Evolutionary conservation across 805 yeast species (phyloP).

Genomic region (Lachancea nothofagi): DNA sequence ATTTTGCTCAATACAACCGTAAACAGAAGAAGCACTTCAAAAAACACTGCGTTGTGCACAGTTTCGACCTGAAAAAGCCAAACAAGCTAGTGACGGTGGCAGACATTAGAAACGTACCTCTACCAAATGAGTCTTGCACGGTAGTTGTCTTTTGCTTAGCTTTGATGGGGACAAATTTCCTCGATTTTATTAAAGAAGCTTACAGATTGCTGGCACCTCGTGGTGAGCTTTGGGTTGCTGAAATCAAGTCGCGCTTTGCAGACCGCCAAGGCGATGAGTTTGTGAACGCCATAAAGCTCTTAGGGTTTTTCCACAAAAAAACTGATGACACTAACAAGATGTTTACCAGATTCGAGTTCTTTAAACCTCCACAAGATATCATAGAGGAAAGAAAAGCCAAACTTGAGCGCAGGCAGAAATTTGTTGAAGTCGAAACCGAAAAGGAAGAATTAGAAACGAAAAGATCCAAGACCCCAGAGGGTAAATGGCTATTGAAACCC

Average conservation of each 20-base stretch:
- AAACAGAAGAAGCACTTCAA: slow-evolving; percentile 35
- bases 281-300: slow-evolving; percentile 64
- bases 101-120: slow-evolving; percentile 86
- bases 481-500: slow-evolving; percentile 88
- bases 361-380: slow-evolving; percentile 73
- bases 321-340: slow-evolving; percentile 86
- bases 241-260: slow-evolving; percentile 84
- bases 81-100: slow-evolving; percentile 94
- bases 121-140: slow-evolving; percentile 70
- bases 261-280: slow-evolving; percentile 78
- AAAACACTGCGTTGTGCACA: slow-evolving; percentile 61
- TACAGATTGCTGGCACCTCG: slow-evolving; percentile 78
- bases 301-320: slow-evolving; percentile 81
- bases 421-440: slow-evolving; percentile 64
- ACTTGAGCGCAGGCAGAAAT: slow-evolving; percentile 56
- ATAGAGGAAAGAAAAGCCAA: slow-evolving; percentile 57
- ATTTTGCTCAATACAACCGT: slow-evolving; percentile 36
- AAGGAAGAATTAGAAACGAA: slow-evolving; percentile 53
- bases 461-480: slow-evolving; percentile 58
- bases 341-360: slow-evolving; percentile 93
- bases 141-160: slow-evolving; percentile 92
- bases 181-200: slow-evolving; percentile 89
- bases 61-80: slow-evolving; percentile 87
- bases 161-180: slow-evolving; percentile 93
- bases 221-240: slow-evolving; percentile 97